Evolutionary conservation across 169 alveolate species (phyloP).

Genomic region (Neospora caninum): DNA sequence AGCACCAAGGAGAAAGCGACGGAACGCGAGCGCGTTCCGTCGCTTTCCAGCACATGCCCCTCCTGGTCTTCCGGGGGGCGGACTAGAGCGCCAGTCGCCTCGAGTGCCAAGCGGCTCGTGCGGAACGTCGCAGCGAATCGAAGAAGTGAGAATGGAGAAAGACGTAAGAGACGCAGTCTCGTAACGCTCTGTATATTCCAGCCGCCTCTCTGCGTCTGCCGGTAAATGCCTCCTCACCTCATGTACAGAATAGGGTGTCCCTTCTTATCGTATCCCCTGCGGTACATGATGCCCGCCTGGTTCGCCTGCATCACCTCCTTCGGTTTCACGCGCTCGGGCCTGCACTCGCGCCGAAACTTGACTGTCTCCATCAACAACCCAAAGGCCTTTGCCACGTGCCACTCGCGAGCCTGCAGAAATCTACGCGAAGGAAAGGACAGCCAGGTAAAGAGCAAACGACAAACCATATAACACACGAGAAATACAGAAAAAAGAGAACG

Average conservation of each 20-base stretch:
- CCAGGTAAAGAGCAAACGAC: neutral
- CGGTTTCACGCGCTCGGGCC: slow-evolving; percentile 63
- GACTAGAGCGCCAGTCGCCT: no score
- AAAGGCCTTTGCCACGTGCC: slow-evolving; percentile 58
- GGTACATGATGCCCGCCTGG: slow-evolving; percentile 41
- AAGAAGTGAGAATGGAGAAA: no score
- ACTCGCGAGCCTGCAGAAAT: slow-evolving; percentile 52
- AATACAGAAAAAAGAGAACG: neutral
- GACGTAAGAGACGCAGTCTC: no score
- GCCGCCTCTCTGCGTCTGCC: no score
- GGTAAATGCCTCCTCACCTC: slow-evolving; percentile 46
- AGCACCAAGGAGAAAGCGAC: no score
- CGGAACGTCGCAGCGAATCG: no score
- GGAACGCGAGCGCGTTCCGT: no score
- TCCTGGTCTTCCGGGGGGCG: no score
- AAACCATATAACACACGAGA: neutral
- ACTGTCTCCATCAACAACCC: slow-evolving; percentile 44
- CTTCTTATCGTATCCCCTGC: slow-evolving; percentile 53
- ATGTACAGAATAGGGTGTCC: slow-evolving; percentile 52
- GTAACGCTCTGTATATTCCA: no score
- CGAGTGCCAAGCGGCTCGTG: no score
- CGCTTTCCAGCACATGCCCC: no score
- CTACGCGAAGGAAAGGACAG: neutral
- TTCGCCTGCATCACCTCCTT: slow-evolving; percentile 26
- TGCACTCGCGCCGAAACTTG: slow-evolving; percentile 45